Evolutionary conservation across 2,329 filamentous ascomycete genomes (phyloP).

Genomic region (Scedosporium boydii): DNA sequence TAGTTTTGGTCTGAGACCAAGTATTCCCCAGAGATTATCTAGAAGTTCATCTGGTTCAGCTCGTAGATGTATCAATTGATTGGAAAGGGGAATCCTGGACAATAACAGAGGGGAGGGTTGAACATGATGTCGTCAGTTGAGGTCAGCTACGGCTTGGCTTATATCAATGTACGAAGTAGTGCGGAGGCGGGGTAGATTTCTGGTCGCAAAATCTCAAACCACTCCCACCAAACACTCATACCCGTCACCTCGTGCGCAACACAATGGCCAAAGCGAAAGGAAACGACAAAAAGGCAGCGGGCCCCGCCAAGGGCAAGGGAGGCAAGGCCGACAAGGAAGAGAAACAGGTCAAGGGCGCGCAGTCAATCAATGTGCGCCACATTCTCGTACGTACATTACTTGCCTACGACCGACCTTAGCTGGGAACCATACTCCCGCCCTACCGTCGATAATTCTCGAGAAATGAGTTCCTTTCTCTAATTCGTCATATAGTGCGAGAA

Average conservation of each 20-base stretch:
- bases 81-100: too few species aligned
- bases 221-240: neutral
- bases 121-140: too few species aligned
- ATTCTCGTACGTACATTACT: conserved; percentile 40
- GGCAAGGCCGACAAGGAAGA: conserved; percentile 26
- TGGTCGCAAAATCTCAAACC: neutral
- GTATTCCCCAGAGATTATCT: too few species aligned
- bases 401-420: neutral
- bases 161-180: too few species aligned
- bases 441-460: too few species aligned
- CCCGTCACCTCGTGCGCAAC: neutral
- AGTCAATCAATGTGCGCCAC: conserved; percentile 65
- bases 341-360: conserved; percentile 48
- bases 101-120: too few species aligned
- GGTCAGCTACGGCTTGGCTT: too few species aligned
- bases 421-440: neutral
- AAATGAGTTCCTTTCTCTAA: neutral
- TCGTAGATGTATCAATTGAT: too few species aligned
- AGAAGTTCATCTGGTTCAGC: too few species aligned
- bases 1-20: too few species aligned
- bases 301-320: conserved; percentile 18
- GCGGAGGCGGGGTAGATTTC: neutral
- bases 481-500: conserved; percentile 54
- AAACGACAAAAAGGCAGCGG: conserved; percentile 16
- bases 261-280: conserved; percentile 18